Evolutionary conservation across 257 asterid genomes (phyloP), one percentile per base, ranked within the genome.

Genomic region (Scutellaria barbata): DNA sequence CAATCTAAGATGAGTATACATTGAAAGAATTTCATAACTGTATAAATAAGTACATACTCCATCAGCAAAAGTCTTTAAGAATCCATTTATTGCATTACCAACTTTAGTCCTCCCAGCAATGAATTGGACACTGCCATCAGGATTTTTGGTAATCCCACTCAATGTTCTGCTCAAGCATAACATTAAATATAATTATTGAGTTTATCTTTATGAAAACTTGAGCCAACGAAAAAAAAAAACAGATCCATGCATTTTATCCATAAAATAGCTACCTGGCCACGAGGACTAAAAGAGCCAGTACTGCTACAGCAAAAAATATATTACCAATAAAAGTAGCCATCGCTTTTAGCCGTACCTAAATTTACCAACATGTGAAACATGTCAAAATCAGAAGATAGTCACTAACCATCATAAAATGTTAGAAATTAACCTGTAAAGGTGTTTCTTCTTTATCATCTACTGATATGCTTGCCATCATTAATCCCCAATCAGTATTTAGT

Each of bases 401-500:
- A 66, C 46, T 57, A n/a, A 71, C 33, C 67, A 64, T 35, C 48
- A 41, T 5, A 43, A 3, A 53, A 60, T 41, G 67, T 66, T 73
- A 3, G 54, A 58, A 43, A 56, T 54, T 22, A 22, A 92, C 99
- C 97, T 94, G 99, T 76, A 94, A 78, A 11, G 97, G 97, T 62
- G 97, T 94, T 85, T 94, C 99, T 83, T 94, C 97, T 40, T 93
- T 96, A 81, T 88, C 91, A 81, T 94, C 97, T 76, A 91, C 99
- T 6, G 97, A 85, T 72, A 94, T 89, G 74, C 97, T 91, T 17
- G 99, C 96, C 99, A 94, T 94, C 41, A 94, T 85, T 70, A 91
- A 72, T 64, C 99, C 99, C 99, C 99, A 94, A 75, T 91, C 99
- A 5, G 97, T 94, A 68, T 94, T 88, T 78, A 91, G 83, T 58